phyloP scores from a whole-genome alignment of 2,329 filamentous ascomycete genomes.

The Alternaria ethzedia region DNA sequence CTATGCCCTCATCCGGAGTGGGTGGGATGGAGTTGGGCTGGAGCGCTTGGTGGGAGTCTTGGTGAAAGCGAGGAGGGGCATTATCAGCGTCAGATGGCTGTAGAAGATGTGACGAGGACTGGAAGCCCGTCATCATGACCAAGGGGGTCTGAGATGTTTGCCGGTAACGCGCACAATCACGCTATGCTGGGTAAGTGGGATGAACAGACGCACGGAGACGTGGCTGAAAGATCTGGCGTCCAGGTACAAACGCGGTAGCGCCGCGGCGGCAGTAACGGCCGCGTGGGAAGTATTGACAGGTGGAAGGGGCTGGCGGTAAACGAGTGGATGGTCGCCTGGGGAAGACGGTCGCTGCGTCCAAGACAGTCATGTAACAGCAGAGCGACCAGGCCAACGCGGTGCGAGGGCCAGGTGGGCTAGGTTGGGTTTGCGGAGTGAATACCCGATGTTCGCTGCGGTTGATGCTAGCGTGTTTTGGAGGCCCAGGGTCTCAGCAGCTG shows the following conservation, averaged over 20 bases:
- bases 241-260: slow-evolving; percentile 30
- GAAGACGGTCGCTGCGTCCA: not conserved
- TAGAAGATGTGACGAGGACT: slow-evolving; percentile 12
- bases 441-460: slow-evolving; percentile 14
- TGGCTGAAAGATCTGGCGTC: slow-evolving; percentile 33
- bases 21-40: slow-evolving; percentile 22
- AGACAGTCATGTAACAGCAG: not conserved
- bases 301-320: slow-evolving; percentile 1
- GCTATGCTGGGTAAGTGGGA: slow-evolving; percentile 21
- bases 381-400: not conserved
- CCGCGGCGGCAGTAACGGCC: slow-evolving; percentile 22
- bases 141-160: slow-evolving; percentile 15
- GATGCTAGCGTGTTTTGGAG: slow-evolving; percentile 5
- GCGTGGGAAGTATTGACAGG: slow-evolving; percentile 18
- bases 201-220: slow-evolving; percentile 26
- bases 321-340: slow-evolving; percentile 1
- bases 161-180: slow-evolving; percentile 16
- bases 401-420: slow-evolving; percentile 1
- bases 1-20: slow-evolving; percentile 26
- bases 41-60: not conserved
- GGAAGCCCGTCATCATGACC: slow-evolving; percentile 23
- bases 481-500: slow-evolving; percentile 6
- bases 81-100: slow-evolving; percentile 20
- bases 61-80: slow-evolving; percentile 10
- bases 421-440: slow-evolving; percentile 8